Evolutionary conservation across 345 rosid genomes (phyloP), one percentile per base, ranked within the genome.

Genomic region (Melaleuca alternifolia): DNA sequence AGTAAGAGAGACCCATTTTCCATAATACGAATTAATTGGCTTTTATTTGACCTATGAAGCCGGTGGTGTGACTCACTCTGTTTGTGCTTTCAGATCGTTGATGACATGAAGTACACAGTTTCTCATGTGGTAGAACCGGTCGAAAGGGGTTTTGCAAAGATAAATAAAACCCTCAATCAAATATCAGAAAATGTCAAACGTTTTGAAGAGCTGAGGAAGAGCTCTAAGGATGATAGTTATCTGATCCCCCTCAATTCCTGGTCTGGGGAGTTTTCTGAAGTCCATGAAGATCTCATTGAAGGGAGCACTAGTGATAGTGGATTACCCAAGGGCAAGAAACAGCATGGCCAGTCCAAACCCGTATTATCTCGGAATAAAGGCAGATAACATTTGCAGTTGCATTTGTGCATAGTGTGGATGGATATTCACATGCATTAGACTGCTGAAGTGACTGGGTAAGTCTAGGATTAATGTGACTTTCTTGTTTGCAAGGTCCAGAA

Each of bases 111-210:
- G 92, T 97, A 94, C 88, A 97, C 99, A 28, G 98, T 97, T 11
- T 97, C 99, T 2, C 99, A 97, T 30, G 98, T 97, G 83, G 99
- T 97, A 56, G 98, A 97, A 87, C 99, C 99, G 16, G 99, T 96
- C 13, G 99, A 97, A 88, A 95, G 98, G 90, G 99, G 99, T 84
- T 91, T 97, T 85, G 97, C 99, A 33, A 95, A 92, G 90, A 94
- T 97, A 83, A 97, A 97, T 83, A 93, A 90, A 91, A 96, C 96
- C 52, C 92, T 97, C 83, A 98, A 95, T 89, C 91, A 93, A 88
- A 93, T 97, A 81, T 96, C 99, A 10, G 99, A 96, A 86, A 97
- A 97, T 24, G 98, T 97, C 89, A 97, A 94, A 83, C 95, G 94
- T 83, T 91, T 87, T 0, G 98, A 96, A 89, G 93, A 94, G 94